These are phyloP conservation scores for Inonotus hispidus DNA, from an alignment of 1,284 basidiomycete species.

Conservation along the genomic window DNA sequence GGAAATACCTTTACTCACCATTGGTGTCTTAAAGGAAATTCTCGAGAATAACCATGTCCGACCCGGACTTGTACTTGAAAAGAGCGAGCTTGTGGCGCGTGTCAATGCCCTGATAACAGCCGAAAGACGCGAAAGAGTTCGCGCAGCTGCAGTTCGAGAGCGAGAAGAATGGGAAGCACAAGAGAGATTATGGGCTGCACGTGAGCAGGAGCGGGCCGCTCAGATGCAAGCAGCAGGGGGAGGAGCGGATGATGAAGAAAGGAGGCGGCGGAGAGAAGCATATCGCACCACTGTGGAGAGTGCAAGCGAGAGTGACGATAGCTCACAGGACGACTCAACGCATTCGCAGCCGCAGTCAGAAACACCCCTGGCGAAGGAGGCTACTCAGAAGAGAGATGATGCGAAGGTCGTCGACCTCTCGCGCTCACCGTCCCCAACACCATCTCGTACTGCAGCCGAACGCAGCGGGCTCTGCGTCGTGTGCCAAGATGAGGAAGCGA, in stretches of 20 bases:
- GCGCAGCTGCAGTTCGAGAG: conserved; percentile 29
- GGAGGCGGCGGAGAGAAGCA: conserved; percentile 31
- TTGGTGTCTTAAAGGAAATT: conserved; percentile 68
- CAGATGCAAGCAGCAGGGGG: conserved; percentile 28
- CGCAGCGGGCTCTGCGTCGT: conserved; percentile 78
- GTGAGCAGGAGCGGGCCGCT: conserved; percentile 17
- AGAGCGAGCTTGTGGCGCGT: conserved; percentile 68
- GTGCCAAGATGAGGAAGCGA: conserved; percentile 88
- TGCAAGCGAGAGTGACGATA: conserved; percentile 31
- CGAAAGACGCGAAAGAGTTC: conserved; percentile 53
- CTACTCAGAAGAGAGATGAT: background rate
- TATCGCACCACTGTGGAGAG: conserved; percentile 33
- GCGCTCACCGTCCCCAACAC: background rate
- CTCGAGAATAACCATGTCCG: conserved; percentile 70
- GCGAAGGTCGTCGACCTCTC: background rate
- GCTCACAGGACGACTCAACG: conserved; percentile 20
- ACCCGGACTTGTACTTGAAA: conserved; percentile 57
- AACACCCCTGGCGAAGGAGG: background rate
- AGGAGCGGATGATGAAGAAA: conserved; percentile 30
- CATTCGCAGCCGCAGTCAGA: background rate
- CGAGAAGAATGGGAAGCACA: conserved; percentile 22
- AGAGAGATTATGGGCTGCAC: conserved; percentile 15
- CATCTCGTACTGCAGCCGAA: conserved; percentile 37
- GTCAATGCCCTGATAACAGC: conserved; percentile 60
- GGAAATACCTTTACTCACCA: conserved; percentile 52